Evolutionary conservation across 2,329 filamentous ascomycete species (phyloP).

Genomic region (Tolypocladium sp.): DNA sequence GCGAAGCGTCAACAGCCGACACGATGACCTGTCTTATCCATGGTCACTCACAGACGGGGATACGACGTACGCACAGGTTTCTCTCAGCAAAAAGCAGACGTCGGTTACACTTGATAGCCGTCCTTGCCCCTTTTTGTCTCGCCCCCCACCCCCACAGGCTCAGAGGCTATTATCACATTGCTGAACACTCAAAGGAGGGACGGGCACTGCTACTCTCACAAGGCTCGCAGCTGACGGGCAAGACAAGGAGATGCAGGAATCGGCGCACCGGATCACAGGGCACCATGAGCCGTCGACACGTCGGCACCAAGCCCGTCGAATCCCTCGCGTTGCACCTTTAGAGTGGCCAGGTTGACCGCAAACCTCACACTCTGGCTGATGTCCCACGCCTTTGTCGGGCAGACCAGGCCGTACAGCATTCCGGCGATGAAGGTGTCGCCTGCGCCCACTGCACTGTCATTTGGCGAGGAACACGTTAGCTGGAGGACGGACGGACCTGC

Average conservation of each 20-base stretch:
- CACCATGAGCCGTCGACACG: slow-evolving; percentile 10
- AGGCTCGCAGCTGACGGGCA: not conserved
- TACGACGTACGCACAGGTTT: not conserved
- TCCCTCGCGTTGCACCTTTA: slow-evolving; percentile 59
- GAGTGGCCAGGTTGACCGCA: slow-evolving; percentile 57
- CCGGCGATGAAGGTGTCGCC: slow-evolving; percentile 71
- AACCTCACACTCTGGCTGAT: slow-evolving; percentile 42
- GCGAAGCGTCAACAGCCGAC: not conserved
- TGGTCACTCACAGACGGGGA: not conserved
- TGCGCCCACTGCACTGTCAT: slow-evolving; percentile 55
- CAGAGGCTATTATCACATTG: not conserved
- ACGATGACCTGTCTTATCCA: not conserved
- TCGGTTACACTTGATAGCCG: not conserved
- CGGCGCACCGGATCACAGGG: not conserved
- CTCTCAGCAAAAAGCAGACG: not conserved
- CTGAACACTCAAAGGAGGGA: not conserved
- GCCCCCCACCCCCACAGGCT: not conserved
- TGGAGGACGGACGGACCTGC: not conserved
- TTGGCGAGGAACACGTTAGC: not conserved
- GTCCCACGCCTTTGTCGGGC: slow-evolving; percentile 38
- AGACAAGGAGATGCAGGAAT: not conserved
- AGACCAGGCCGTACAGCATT: slow-evolving; percentile 53
- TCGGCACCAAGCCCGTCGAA: slow-evolving; percentile 43
- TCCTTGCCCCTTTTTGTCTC: not conserved
- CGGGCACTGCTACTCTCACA: not conserved